phyloP scores from a whole-genome alignment of 2,329 filamentous ascomycete genomes.

The Fusarium continuum region DNA sequence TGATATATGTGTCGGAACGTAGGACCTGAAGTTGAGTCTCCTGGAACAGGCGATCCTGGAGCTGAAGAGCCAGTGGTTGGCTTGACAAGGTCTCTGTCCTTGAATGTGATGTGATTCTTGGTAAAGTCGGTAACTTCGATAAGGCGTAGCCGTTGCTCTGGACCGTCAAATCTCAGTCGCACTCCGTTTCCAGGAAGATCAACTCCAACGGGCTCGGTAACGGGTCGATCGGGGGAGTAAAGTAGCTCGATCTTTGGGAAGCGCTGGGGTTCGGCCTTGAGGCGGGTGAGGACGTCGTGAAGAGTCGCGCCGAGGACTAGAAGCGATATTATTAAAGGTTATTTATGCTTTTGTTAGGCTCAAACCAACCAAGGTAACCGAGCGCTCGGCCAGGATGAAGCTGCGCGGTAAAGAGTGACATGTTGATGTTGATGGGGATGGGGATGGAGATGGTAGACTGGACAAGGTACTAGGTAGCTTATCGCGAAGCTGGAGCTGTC shows the following conservation, averaged over 20 bases:
- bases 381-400: constrained; percentile 73
- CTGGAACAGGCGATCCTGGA: constrained; percentile 47
- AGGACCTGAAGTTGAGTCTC: constrained; percentile 64
- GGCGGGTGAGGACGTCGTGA: constrained; percentile 84
- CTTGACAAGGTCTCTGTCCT: constrained; percentile 79
- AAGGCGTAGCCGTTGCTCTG: constrained; percentile 88
- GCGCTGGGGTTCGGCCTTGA: constrained; percentile 85
- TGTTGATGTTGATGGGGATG: constrained; percentile 36
- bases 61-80: constrained; percentile 54
- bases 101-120: constrained; percentile 85
- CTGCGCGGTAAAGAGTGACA: constrained; percentile 66
- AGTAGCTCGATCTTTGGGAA: constrained; percentile 86
- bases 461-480: constrained; percentile 12
- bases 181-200: constrained; percentile 85
- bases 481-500: constrained; percentile 25
- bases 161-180: constrained; percentile 90
- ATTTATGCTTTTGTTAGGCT: neutral
- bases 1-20: constrained; percentile 92
- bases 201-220: constrained; percentile 78
- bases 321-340: neutral
- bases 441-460: constrained; percentile 1
- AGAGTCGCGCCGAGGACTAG: constrained; percentile 88
- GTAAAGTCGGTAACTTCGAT: constrained; percentile 93
- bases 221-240: constrained; percentile 79
- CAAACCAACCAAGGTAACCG: constrained; percentile 64